Percentiles rank a stretch among this genome's conserved stretches.
phyloP scores from a whole-genome alignment of 2,329 filamentous ascomycete species.

The Setomelanomma holmii region DNA sequence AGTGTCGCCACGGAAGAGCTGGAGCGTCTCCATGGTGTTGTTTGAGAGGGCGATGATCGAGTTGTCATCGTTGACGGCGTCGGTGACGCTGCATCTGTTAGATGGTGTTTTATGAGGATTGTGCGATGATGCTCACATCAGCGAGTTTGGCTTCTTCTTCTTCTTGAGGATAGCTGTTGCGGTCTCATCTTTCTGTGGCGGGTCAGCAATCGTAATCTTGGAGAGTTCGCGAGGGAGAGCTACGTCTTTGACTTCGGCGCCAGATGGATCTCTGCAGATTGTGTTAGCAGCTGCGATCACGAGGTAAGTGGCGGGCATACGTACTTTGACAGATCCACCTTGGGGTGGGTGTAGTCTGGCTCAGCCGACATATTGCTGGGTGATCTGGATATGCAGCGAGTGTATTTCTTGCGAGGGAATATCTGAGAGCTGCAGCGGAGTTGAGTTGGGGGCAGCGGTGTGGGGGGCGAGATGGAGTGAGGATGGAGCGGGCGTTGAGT shows the following conservation, averaged over 20 bases:
- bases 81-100: constrained; percentile 76
- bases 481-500: constrained; percentile 35
- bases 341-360: constrained; percentile 54
- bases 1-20: constrained; percentile 98
- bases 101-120: not conserved
- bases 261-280: constrained; percentile 77
- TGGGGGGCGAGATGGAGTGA: constrained; percentile 38
- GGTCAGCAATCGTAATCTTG: constrained; percentile 38
- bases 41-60: constrained; percentile 98
- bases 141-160: constrained; percentile 99
- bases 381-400: constrained; percentile 25
- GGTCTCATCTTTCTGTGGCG: constrained; percentile 79
- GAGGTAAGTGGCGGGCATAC: constrained; percentile 27
- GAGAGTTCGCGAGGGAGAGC: constrained; percentile 17
- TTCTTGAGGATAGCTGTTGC: constrained; percentile 98
- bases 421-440: constrained; percentile 22
- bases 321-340: constrained; percentile 58
- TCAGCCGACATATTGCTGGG: constrained; percentile 57
- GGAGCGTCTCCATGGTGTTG: constrained; percentile 97
- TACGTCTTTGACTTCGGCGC: constrained; percentile 85
- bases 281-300: constrained; percentile 50
- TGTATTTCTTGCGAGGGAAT: constrained; percentile 13
- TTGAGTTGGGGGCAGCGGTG: constrained; percentile 23
- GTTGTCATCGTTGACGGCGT: constrained; percentile 99
- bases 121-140: constrained; percentile 74